Conservation (phyloP, 306 rosid species). For the Malus sylvestris region DNA sequence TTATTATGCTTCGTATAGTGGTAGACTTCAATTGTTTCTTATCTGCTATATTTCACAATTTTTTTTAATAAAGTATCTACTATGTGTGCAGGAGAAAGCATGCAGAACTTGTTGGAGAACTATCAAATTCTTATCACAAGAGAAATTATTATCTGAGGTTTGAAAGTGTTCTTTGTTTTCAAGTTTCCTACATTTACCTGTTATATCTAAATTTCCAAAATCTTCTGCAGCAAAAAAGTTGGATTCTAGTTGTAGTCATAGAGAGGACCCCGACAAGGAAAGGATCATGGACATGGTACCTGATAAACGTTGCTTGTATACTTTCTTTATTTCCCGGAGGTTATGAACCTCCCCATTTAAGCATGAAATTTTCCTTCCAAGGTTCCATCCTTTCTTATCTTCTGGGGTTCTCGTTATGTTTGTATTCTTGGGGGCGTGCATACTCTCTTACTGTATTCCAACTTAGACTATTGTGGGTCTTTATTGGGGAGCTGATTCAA, state of each 20-base stretch:
- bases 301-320: background rate
- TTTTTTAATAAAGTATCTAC: background rate
- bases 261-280: background rate
- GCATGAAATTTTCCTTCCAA: no score
- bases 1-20: constrained; percentile 10
- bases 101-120: constrained; percentile 79
- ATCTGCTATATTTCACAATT: background rate
- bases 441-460: background rate
- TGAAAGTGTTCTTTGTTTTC: constrained; percentile 17
- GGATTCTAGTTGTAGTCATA: background rate
- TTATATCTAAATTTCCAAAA: background rate
- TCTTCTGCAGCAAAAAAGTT: background rate
- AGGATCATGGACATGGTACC: background rate
- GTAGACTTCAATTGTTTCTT: constrained; percentile 4
- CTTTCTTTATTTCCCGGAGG: background rate
- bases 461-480: constrained; percentile 82
- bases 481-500: constrained; percentile 95
- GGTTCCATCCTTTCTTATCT: background rate
- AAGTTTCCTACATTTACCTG: constrained; percentile 2
- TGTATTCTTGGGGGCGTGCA: background rate
- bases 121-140: constrained; percentile 75
- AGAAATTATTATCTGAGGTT: constrained; percentile 85
- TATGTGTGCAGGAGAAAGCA: constrained; percentile 76
- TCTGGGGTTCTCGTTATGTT: background rate
- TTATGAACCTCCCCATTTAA: no score